phyloP scores from a whole-genome alignment of 2,329 filamentous ascomycete genomes.

The Ceratocystis papillata region DNA sequence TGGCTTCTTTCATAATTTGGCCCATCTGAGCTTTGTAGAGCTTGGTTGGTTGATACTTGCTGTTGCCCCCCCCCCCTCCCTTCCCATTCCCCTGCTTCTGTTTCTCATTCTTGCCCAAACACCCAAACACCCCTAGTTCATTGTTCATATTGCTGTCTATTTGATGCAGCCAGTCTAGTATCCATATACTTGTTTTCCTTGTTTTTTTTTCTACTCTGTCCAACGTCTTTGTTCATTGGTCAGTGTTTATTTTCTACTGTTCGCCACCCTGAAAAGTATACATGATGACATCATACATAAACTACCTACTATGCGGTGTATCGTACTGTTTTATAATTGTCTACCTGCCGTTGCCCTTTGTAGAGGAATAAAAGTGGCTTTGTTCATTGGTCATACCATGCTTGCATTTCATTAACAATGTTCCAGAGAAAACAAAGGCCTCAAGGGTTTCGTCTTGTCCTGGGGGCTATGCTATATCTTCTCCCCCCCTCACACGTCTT shows the following conservation, averaged over 20 bases:
- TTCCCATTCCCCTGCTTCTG: background rate
- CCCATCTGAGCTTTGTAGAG: background rate
- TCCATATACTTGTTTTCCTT: constrained; percentile 1
- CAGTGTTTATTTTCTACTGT: background rate
- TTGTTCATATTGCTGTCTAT: background rate
- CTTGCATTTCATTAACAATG: background rate
- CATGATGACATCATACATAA: constrained; percentile 9
- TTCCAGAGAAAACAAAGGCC: background rate
- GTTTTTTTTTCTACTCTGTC: background rate
- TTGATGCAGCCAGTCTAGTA: background rate
- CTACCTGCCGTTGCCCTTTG: background rate
- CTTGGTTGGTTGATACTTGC: too few relatives aligned
- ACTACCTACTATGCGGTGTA: background rate
- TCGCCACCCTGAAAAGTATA: background rate
- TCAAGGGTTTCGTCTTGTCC: background rate
- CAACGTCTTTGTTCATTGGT: background rate
- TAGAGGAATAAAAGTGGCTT: background rate
- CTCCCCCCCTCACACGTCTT: background rate
- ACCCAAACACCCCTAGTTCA: background rate
- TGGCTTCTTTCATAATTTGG: background rate
- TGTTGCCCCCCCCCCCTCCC: background rate
- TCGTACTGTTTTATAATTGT: too few relatives aligned
- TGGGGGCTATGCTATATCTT: background rate
- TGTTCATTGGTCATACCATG: background rate
- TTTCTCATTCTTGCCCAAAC: too few relatives aligned